Conservation (phyloP, 164 flowering plant species). For the Echeveria elegans region DNA sequence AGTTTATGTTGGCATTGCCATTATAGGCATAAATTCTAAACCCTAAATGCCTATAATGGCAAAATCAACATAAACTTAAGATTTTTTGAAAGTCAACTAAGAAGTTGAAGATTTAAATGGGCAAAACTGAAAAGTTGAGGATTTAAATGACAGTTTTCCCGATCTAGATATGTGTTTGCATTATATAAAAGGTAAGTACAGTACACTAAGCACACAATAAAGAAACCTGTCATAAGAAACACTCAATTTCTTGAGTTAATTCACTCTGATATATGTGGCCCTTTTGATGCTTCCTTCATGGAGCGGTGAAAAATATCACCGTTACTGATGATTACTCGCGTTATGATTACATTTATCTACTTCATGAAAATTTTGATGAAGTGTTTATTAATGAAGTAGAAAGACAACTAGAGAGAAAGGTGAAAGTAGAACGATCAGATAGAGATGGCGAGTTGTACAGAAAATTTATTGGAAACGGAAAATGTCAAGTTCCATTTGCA, state of each 20-base stretch:
- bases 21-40: too few relatives aligned
- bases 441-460: background rate
- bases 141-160: too few relatives aligned
- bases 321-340: background rate
- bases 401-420: background rate
- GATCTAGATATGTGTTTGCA: background rate
- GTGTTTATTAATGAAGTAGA: background rate
- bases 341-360: background rate
- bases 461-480: background rate
- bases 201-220: background rate
- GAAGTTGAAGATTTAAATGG: too few relatives aligned
- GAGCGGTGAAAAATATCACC: conserved; percentile 1
- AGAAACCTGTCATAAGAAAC: background rate
- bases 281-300: background rate
- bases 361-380: background rate
- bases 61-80: too few relatives aligned
- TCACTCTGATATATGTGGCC: conserved; percentile 16
- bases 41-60: too few relatives aligned
- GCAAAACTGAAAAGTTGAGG: too few relatives aligned
- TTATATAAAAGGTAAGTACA: background rate
- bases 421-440: background rate
- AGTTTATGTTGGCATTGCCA: too few relatives aligned
- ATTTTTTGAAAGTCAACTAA: too few relatives aligned
- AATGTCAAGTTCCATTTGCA: background rate
- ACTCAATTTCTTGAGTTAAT: background rate